These are phyloP conservation scores for Nemania serpens DNA, from an alignment of 2,329 filamentous ascomycete genomes.

Conservation along the genomic window DNA sequence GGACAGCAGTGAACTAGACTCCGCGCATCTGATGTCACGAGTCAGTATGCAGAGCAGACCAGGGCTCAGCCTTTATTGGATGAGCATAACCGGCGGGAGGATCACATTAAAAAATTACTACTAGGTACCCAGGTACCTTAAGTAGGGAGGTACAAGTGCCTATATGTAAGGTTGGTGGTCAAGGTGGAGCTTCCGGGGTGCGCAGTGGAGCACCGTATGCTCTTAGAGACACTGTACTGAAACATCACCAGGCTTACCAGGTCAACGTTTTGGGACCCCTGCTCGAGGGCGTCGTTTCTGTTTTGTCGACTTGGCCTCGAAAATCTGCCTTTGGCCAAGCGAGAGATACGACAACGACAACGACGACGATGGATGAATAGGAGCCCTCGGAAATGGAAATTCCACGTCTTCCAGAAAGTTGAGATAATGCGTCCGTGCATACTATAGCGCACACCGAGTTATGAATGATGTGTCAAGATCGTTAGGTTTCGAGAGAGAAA, in stretches of 20 bases:
- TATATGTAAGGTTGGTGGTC: background rate
- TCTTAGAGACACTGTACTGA: slow-evolving; percentile 22
- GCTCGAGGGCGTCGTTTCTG: slow-evolving; percentile 19
- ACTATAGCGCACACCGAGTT: background rate
- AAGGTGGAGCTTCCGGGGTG: slow-evolving; percentile 26
- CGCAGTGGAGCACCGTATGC: slow-evolving; percentile 11
- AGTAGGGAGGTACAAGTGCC: background rate
- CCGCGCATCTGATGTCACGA: slow-evolving; percentile 2
- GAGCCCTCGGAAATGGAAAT: background rate
- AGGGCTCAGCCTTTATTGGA: slow-evolving; percentile 3
- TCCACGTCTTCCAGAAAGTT: background rate
- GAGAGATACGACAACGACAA: slow-evolving; percentile 3
- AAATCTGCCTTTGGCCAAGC: background rate
- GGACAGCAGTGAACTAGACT: background rate
- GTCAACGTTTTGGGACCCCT: slow-evolving; percentile 14
- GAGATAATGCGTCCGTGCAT: background rate
- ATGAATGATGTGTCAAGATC: slow-evolving; percentile 25
- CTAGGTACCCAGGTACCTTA: background rate
- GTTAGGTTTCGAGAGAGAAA: slow-evolving; percentile 5
- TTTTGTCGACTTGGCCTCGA: slow-evolving; percentile 16
- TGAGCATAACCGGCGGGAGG: slow-evolving; percentile 1
- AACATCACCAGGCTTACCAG: slow-evolving; percentile 27
- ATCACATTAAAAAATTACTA: slow-evolving; percentile 11
- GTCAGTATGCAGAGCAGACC: slow-evolving; percentile 6
- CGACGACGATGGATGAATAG: background rate